phyloP scores from a whole-genome alignment of 352 stramenopile genomes.

The Pelagophyceae sp. region DNA sequence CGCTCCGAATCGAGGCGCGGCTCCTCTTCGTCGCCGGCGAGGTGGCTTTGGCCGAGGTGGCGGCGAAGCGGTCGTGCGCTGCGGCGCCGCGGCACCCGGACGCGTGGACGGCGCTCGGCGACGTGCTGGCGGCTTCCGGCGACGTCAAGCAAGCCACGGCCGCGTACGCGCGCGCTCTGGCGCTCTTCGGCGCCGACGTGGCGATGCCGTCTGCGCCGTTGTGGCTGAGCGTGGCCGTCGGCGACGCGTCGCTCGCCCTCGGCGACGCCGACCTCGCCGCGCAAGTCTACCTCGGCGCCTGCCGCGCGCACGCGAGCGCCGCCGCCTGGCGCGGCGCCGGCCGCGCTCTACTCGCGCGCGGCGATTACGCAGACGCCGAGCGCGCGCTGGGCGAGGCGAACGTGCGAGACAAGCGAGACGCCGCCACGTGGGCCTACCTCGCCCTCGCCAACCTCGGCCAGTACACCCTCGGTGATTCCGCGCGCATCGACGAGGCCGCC shows the following conservation, averaged over 20 bases:
- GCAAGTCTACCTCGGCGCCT: neutral
- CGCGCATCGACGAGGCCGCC: neutral
- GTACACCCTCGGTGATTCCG: neutral
- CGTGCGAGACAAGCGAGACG: constrained; percentile 51
- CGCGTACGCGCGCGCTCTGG: neutral
- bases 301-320: neutral
- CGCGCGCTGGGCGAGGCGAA: constrained; percentile 62
- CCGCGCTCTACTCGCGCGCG: constrained; percentile 27
- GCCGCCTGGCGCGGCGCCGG: neutral
- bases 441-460: constrained; percentile 48
- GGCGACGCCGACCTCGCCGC: neutral
- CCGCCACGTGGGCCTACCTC: constrained; percentile 64
- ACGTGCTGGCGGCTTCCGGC: neutral
- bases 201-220: neutral
- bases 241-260: neutral
- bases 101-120: neutral
- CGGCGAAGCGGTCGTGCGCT: neutral
- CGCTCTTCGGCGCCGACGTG: neutral
- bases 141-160: neutral
- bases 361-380: constrained; percentile 50
- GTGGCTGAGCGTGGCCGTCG: neutral
- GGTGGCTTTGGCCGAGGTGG: neutral
- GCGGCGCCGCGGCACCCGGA: neutral
- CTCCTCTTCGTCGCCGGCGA: neutral
- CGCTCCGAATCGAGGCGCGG: neutral